Conservation (phyloP, 2,329 filamentous ascomycete genomes). For the Geosmithia flava region DNA sequence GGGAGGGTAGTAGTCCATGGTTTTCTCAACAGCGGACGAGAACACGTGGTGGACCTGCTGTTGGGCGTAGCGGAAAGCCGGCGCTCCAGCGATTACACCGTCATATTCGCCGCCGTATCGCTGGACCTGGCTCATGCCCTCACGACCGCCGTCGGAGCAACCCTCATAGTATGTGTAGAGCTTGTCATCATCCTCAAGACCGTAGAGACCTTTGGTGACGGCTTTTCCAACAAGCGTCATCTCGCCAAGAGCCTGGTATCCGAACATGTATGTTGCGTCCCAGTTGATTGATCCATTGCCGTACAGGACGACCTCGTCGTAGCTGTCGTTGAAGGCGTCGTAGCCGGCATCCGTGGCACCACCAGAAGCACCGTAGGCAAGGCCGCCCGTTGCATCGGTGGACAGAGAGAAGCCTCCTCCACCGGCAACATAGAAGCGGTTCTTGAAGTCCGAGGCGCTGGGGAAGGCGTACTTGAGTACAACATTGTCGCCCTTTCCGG, state of each 20-base stretch:
- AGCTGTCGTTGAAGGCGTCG: slow-evolving; percentile 19
- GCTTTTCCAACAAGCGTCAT: slow-evolving; percentile 29
- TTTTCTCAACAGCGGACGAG: slow-evolving; percentile 22
- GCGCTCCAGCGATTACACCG: slow-evolving; percentile 30
- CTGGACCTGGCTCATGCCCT: slow-evolving; percentile 33
- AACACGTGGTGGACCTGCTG: slow-evolving; percentile 28
- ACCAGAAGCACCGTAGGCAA: slow-evolving; percentile 24
- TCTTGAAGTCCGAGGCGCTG: slow-evolving; percentile 22
- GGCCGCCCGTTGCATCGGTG: slow-evolving; percentile 18
- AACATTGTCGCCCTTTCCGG: slow-evolving; percentile 16
- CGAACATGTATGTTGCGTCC: slow-evolving; percentile 34
- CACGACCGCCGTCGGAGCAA: slow-evolving; percentile 33
- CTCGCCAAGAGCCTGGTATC: slow-evolving; percentile 37
- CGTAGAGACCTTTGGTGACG: slow-evolving; percentile 26
- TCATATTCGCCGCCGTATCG: slow-evolving; percentile 27
- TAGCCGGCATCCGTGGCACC: slow-evolving; percentile 29
- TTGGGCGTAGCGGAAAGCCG: slow-evolving; percentile 28
- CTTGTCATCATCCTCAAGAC: slow-evolving; percentile 6
- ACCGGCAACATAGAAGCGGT: slow-evolving; percentile 30
- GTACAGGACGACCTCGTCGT: slow-evolving; percentile 23
- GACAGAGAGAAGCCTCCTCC: slow-evolving; percentile 22
- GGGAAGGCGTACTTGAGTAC: slow-evolving; percentile 21
- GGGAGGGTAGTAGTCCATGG: slow-evolving; percentile 25
- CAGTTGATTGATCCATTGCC: slow-evolving; percentile 40
- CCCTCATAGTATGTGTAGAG: slow-evolving; percentile 40